phyloP scores from a whole-genome alignment of 2,329 filamentous ascomycete species.

The Pseudogymnoascus sp. region DNA sequence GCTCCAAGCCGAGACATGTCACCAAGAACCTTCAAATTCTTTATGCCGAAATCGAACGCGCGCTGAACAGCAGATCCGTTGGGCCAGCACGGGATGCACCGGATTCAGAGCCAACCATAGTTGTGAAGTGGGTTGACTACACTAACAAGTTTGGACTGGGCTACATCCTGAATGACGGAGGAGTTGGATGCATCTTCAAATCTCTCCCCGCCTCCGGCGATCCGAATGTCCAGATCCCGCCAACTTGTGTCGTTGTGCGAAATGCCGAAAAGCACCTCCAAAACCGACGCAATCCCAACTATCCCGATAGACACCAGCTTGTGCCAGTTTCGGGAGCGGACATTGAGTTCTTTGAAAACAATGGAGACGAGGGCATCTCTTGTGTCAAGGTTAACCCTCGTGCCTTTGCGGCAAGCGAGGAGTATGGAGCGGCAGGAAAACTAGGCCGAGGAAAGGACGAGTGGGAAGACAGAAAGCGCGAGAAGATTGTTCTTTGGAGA shows the following conservation, averaged over 20 bases:
- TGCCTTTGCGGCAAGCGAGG: constrained; percentile 48
- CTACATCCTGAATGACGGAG: constrained; percentile 76
- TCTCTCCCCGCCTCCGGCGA: constrained; percentile 45
- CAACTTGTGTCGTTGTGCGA: constrained; percentile 64
- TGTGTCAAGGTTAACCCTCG: constrained; percentile 58
- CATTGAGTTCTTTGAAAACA: constrained; percentile 70
- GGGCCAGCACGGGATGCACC: constrained; percentile 51
- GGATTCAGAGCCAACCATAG: constrained; percentile 52
- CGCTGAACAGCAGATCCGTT: constrained; percentile 56
- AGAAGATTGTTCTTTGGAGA: constrained; percentile 62
- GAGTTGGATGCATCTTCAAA: constrained; percentile 62
- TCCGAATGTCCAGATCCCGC: constrained; percentile 49
- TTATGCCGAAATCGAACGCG: constrained; percentile 55
- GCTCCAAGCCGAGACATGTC: constrained; percentile 51
- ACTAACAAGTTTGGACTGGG: constrained; percentile 80
- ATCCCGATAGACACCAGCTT: constrained; percentile 52
- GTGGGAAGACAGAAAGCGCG: constrained; percentile 58
- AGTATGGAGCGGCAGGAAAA: constrained; percentile 54
- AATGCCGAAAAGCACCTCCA: constrained; percentile 65
- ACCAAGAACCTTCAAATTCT: constrained; percentile 48
- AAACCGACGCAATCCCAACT: constrained; percentile 48
- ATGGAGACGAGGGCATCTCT: constrained; percentile 55
- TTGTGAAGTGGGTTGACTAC: constrained; percentile 82
- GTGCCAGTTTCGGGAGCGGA: constrained; percentile 53
- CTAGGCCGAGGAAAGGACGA: constrained; percentile 56